These are phyloP conservation scores for Termitomyces sp. DNA, from an alignment of 768 basidiomycete genomes.

Conservation along the genomic window DNA sequence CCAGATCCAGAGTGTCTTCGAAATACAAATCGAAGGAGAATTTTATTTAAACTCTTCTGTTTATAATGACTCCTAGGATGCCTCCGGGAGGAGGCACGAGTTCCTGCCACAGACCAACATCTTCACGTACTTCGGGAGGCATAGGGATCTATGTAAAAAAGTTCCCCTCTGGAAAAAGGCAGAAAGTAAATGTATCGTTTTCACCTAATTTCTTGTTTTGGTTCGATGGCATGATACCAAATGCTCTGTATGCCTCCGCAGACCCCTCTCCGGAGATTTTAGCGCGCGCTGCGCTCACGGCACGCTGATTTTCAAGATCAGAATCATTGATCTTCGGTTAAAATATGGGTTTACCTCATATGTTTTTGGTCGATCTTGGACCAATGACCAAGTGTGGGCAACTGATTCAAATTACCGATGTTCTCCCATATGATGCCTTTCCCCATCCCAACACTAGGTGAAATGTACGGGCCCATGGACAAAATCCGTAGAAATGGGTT, in stretches of 20 bases:
- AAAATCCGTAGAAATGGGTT: background rate
- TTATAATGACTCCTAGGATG: conserved; percentile 1
- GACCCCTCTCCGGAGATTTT: background rate
- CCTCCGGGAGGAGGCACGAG: conserved; percentile 3
- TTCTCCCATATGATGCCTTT: background rate
- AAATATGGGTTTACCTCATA: background rate
- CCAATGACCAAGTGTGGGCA: background rate
- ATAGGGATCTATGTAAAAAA: conserved; percentile 1
- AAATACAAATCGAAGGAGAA: background rate
- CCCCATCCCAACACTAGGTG: background rate
- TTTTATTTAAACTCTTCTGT: background rate
- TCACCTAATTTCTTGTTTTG: background rate
- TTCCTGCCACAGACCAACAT: conserved; percentile 8
- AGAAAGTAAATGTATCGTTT: conserved; percentile 1
- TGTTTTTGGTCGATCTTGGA: background rate
- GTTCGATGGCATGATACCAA: too few relatives aligned
- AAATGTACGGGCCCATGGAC: background rate
- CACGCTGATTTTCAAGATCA: background rate
- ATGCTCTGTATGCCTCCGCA: too few relatives aligned
- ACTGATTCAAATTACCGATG: background rate
- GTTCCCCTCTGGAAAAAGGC: background rate
- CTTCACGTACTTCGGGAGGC: background rate
- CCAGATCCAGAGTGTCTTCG: background rate
- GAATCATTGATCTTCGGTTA: background rate
- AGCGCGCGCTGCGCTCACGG: background rate